Base-by-base conservation (phyloP, 345 rosid species). In the Acer yangbiense region DNA sequence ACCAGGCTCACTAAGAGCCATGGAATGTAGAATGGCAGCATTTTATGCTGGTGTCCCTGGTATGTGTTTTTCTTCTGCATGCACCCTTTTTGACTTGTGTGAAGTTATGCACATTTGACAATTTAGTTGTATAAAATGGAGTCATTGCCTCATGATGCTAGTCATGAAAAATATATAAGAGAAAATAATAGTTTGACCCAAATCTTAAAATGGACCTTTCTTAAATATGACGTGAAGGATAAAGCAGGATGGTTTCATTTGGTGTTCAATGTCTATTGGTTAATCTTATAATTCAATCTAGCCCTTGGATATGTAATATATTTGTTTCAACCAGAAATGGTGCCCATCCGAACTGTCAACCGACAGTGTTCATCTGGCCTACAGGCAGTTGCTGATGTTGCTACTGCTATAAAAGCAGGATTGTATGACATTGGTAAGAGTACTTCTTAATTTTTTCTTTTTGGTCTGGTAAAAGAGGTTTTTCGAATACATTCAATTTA, bases 11-110 rank as follows among this genome's bases (percentile, higher is more conserved):
- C 84, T 76, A 69, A 85, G 99, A 83, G 99, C 90, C 50, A 89
- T 78, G 46, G 97, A 95, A 76, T 93, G 98, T 80, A 86, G 97
- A 82, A 92, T 95, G 83, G 99, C 97, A 17, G 96, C 97, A 29
- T 93, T 91, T 78, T 95, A 90, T 76, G 99, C 98, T 46, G 98
- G 99, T 72, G 86, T 95, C 65, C 99, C 98, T 44, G 97, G 98
- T 93, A 89, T 46, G 70, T 6, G n/a, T 27, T 16, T 71, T 61
- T 68, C 58, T 71, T 67, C 25, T 27, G 21, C 44, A 62, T 65
- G 68, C 46, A 74, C 50, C 43, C 3, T 46, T 46, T 46, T 46
- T 8, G 35, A 46, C 50, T 66, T 50, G 14, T 69, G 12, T 48
- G 3, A 2, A 4, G 29, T 55, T 25, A 61, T 52, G 43, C 20